phyloP scores from a whole-genome alignment of 2,329 filamentous ascomycete genomes.

The Cercospora berteroae region DNA sequence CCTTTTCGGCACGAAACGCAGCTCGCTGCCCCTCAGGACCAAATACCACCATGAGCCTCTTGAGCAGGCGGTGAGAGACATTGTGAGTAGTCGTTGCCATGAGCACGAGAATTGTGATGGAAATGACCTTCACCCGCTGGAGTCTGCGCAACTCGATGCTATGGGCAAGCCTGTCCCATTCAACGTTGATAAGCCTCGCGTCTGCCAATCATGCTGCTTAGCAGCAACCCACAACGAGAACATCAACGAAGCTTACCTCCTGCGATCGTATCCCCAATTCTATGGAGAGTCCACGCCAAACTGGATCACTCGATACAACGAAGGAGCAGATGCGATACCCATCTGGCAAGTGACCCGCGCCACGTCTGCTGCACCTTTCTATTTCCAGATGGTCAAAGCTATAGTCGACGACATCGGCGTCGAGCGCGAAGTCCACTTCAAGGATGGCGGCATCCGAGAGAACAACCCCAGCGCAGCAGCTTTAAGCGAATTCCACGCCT shows the following conservation, averaged over 20 bases:
- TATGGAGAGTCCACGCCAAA: slow-evolving; percentile 43
- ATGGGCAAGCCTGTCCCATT: slow-evolving; percentile 26
- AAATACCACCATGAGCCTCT: slow-evolving; percentile 52
- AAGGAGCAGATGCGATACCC: slow-evolving; percentile 45
- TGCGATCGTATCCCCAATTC: slow-evolving; percentile 50
- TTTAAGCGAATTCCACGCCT: slow-evolving; percentile 47
- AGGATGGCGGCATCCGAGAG: slow-evolving; percentile 52
- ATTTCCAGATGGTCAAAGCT: slow-evolving; percentile 50
- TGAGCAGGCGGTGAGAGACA: slow-evolving; percentile 48
- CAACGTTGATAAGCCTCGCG: slow-evolving; percentile 35
- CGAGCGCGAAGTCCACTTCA: slow-evolving; percentile 41
- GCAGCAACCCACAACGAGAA: slow-evolving; percentile 50
- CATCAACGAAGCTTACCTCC: slow-evolving; percentile 49
- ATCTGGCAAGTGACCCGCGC: slow-evolving; percentile 55
- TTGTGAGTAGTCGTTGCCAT: slow-evolving; percentile 47
- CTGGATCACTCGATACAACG: slow-evolving; percentile 49
- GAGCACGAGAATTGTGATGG: slow-evolving; percentile 46
- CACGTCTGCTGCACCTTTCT: slow-evolving; percentile 54
- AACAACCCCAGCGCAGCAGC: slow-evolving; percentile 52
- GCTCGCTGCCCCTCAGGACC: slow-evolving; percentile 47
- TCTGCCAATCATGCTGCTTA: slow-evolving; percentile 46
- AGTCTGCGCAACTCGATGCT: slow-evolving; percentile 11
- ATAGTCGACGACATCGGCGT: slow-evolving; percentile 40
- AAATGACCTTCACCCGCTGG: slow-evolving; percentile 48
- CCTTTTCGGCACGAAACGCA: slow-evolving; percentile 48